Evolutionary conservation across 2,329 filamentous ascomycete genomes (phyloP), one percentile per base, ranked within the genome.

Genomic region (Ophiostoma populinum): DNA sequence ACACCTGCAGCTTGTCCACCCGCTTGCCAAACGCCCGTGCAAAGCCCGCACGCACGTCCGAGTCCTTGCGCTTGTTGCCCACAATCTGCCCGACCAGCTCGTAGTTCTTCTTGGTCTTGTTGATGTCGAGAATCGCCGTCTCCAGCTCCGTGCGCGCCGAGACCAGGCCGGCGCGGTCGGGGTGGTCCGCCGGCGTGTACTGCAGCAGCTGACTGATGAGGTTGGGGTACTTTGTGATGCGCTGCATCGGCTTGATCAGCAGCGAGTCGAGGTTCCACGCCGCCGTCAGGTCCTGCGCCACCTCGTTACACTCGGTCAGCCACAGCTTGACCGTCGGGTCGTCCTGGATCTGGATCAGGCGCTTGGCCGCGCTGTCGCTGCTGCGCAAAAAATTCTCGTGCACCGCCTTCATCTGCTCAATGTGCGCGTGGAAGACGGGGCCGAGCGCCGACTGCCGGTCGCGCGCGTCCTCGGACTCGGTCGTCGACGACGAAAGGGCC

Each of bases 261-360:
- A 98, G 63, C 0, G 90, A 92, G 53, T 94, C 86, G 41, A 98
- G 57, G 53, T 92, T 81, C 90, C 90, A 98, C 1, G 90, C 87
- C 18, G 76, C 74, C 0, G 90, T 98, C 43, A 98, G 67, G 51
- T 94, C 90, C 46, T 83, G 80, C 10, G 87, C 86, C 49, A 87
- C 86, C 46, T 83, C 75, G 49, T 90, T 85, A 55, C 90, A 98
- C 54, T 94, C 87, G 39, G 78, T 78, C 32, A 95, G 64, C 90
- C 90, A 98, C 34, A 92, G 78, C 63, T 58, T 75, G 51, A 63
- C 78, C 44, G 70, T 67, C 9, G 65, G 57, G 44, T 76, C 71
- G 47, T 70, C 63, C 46, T 76, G 70, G 32, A 77, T 72, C 44
- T 70, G 62, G 24, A 72, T 67, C 12, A 77, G 55, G 15, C 65